phyloP scores from a whole-genome alignment of 345 rosid species.

The Brassica rapa region DNA sequence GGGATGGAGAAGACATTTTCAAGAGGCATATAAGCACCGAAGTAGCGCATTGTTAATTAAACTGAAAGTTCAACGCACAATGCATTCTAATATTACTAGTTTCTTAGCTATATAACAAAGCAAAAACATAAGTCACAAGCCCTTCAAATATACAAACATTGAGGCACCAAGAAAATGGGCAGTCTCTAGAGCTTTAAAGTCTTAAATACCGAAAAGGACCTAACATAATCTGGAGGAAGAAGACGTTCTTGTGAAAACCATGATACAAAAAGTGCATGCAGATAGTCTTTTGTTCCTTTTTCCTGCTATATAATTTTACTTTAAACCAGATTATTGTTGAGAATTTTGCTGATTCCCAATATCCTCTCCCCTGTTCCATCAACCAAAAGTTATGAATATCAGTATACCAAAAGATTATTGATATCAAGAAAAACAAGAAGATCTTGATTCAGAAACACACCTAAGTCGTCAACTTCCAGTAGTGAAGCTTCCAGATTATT shows the following conservation, averaged over 20 bases:
- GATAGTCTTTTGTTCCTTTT: not conserved
- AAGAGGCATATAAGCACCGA: not conserved
- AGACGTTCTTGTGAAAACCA: not conserved
- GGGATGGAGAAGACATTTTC: not conserved
- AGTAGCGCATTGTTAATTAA: not conserved
- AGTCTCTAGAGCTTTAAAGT: conserved; percentile 5
- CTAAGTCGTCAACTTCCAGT: conserved; percentile 17
- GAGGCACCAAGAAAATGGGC: not conserved
- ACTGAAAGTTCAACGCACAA: not conserved
- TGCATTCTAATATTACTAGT: not conserved
- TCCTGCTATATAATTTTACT: not conserved
- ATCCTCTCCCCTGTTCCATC: conserved; percentile 29
- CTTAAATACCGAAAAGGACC: not conserved
- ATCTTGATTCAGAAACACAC: conserved; percentile 9
- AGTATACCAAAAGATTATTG: not conserved
- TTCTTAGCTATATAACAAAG: not conserved
- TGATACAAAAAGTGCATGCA: conserved; percentile 1
- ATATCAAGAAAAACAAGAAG: not conserved
- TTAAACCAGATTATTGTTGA: conserved; percentile 21
- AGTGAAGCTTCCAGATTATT: conserved; percentile 28
- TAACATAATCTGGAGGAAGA: not conserved
- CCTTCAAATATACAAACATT: not conserved
- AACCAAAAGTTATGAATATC: not conserved
- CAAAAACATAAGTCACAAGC: not conserved
- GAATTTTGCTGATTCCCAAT: conserved; percentile 33